Evolutionary conservation across 352 stramenopile species (phyloP), one percentile per base, ranked within the genome.

Genomic region (Globisporangium polare): DNA sequence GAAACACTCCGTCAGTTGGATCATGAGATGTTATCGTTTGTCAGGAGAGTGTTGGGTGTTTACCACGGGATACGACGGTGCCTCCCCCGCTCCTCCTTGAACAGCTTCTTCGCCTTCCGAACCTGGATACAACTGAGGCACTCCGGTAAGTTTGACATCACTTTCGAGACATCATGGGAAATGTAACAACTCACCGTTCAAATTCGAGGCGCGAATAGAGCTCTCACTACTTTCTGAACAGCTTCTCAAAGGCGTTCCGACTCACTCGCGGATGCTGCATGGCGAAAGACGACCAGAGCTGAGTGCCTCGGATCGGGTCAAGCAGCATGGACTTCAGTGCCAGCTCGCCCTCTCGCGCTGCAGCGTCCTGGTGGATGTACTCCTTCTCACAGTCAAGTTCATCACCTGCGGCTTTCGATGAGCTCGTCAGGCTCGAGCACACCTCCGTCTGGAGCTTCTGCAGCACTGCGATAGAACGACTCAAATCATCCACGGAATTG

Each of bases 261-360:
- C 72, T 79, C 27, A 77, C 33, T 54, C 71, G 55, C 5, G 72
- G 68, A 46, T 77, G 54, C 9, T 68, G 54, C 13, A 37, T 27
- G 4, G 72, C 56, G 29, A 75, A 79, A n/a, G 17, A 42, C 29
- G 68, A 70, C 73, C 73, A 80, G 22, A 78, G 49, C 29, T 59
- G 47, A 1, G 63, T 56, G 13, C 73, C 73, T 5, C 42, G 27
- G 7, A 68, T 58, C 0, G 73, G 65, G 18, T 78, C 73, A 1
- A 71, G 50, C 12, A 77, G 29, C 73, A 80, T 80, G 17, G 73
- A 63, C 5, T 49, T 31, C 29, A 80, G 72, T 20, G 73, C 73
- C 22, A 80, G 63, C 24, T 80, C 70, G 12, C 73, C 73, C 15
- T 80, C 69, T 20, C 73, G 49, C 5, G 73, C 57, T 6, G 68